Percentiles rank a stretch among this genome's conserved stretches.
These are phyloP conservation scores for Plenodomus biglobosus DNA, from an alignment of 2,329 filamentous ascomycete species.

Conservation along the genomic window DNA sequence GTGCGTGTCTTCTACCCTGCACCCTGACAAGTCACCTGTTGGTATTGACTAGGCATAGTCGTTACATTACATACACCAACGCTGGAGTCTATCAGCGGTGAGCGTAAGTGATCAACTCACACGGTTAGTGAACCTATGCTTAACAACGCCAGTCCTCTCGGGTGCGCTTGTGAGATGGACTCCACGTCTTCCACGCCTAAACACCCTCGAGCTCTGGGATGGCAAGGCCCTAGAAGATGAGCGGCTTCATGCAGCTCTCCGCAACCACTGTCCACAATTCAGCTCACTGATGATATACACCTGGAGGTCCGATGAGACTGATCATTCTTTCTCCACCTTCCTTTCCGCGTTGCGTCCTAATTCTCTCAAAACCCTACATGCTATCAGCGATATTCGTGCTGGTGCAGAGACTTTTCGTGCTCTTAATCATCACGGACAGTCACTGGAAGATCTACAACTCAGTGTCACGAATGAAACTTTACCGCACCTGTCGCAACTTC, in stretches of 20 bases:
- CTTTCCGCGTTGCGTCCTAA: constrained; percentile 59
- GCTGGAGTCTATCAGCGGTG: constrained; percentile 62
- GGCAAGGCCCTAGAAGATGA: constrained; percentile 61
- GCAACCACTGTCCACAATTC: constrained; percentile 62
- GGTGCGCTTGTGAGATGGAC: constrained; percentile 61
- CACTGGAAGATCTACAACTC: constrained; percentile 58
- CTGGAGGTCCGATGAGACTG: constrained; percentile 55
- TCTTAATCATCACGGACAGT: constrained; percentile 55
- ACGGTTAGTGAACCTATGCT: background rate
- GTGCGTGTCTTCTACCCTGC: constrained; percentile 29
- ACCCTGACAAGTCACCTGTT: background rate
- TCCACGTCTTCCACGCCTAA: constrained; percentile 59
- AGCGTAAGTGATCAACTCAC: constrained; percentile 40
- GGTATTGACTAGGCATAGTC: constrained; percentile 32
- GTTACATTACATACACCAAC: constrained; percentile 53
- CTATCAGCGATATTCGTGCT: constrained; percentile 59
- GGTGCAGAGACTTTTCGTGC: constrained; percentile 58
- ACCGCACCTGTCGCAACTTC: constrained; percentile 52
- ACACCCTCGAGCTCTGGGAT: constrained; percentile 61
- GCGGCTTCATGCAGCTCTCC: constrained; percentile 56
- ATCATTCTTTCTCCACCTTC: constrained; percentile 61
- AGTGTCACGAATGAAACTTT: constrained; percentile 53
- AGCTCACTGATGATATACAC: constrained; percentile 61
- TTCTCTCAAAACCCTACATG: constrained; percentile 60
- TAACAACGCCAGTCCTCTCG: constrained; percentile 48